Conservation (phyloP, 345 rosid genomes). For the Populus tremula region DNA sequence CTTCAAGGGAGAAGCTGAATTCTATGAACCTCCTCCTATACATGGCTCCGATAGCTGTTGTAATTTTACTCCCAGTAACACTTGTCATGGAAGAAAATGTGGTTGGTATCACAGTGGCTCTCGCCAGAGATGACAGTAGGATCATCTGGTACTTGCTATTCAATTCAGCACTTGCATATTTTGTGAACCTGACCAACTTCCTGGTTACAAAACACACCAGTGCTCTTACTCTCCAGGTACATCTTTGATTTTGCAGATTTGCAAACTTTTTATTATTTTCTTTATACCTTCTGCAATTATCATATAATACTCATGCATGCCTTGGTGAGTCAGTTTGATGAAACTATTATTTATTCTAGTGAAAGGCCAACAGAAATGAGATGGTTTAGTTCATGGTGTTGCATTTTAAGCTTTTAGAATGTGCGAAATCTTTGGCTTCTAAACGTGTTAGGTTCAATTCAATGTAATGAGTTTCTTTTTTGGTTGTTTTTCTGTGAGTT, state of each 20-base stretch:
- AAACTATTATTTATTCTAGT: neutral
- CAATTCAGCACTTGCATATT: constrained; percentile 92
- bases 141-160: constrained; percentile 91
- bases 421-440: neutral
- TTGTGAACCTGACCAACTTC: constrained; percentile 94
- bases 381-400: neutral
- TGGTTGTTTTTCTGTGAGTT: neutral
- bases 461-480: neutral
- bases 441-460: neutral
- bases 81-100: constrained; percentile 94
- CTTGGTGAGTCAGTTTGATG: neutral
- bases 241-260: constrained; percentile 6
- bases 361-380: neutral
- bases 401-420: neutral
- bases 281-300: neutral
- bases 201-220: constrained; percentile 99
- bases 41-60: constrained; percentile 99
- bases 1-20: constrained; percentile 91
- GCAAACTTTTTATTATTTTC: neutral
- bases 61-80: constrained; percentile 85
- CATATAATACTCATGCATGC: neutral
- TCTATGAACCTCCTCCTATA: constrained; percentile 96
- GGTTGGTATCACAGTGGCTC: constrained; percentile 90
- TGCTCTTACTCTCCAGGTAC: constrained; percentile 95
- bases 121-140: constrained; percentile 84